Base-by-base conservation (phyloP, 2,329 filamentous ascomycete genomes). In the Aspergillus thermomutatus region DNA sequence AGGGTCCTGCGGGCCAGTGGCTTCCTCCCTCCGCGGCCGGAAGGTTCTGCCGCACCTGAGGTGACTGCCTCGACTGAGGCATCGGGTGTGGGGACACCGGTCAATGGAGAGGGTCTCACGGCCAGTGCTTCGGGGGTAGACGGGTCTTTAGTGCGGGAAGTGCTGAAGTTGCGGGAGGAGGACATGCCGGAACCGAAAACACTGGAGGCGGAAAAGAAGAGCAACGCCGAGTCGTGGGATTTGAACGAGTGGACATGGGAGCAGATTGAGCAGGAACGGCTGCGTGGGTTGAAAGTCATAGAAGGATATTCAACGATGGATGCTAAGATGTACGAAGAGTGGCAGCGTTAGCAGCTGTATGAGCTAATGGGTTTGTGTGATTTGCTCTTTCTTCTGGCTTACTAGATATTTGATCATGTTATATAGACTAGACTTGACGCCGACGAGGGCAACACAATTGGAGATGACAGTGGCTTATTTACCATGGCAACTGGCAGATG, bases 11-110 rank as follows among this genome's bases (percentile, higher is more conserved):
- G 83, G 46, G 83, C 87, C 37, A 88, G 87, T 50, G 86, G 87
- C 1, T 78, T 97, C 70, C 77, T 97, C 51, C 94, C 94, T 0
- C 77, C 82, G 56, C 82, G 87, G 49, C 91, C 91, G 0, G 86
- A 83, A 10, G 87, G 87, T 3, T 23, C 43, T 5, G 52, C 31
- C 8, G 46, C 63, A 11, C 60, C 69, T 1, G 64, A 67, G 14
- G 60, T 67, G 40, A 46, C 45, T 6, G 25, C 50, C 31, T 66
- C 63, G 17, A 61, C 60, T 31, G 64, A 72, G 55, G 52, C 63
- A 52, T 66, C 69, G 31, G 69, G 72, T 6, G 69, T 66, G 25
- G 70, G 62, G 19, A 72, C 73, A 2, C 67, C 73, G 17, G 62
- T 64, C 40, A 69, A 60, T 23, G 66, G 66, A 3, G 72, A 75